Percentiles rank a stretch among this genome's conserved stretches.
phyloP scores from a whole-genome alignment of 345 rosid species.

The Brassica nigra region DNA sequence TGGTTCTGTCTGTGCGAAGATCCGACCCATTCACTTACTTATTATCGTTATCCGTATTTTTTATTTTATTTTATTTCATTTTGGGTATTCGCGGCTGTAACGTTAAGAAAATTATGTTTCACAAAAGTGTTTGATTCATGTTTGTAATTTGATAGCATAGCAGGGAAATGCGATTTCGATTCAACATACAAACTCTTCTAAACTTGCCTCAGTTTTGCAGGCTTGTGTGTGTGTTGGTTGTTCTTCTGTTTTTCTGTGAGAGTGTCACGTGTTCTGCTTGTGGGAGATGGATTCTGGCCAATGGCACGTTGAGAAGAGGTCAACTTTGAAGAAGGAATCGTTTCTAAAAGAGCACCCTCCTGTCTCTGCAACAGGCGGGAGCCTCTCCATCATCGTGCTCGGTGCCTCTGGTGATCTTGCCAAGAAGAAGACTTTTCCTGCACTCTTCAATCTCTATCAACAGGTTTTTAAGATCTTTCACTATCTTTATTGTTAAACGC shows the following conservation, averaged over 20 bases:
- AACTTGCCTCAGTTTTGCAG: not conserved
- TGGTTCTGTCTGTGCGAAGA: not conserved
- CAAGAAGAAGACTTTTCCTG: slow-evolving; percentile 99
- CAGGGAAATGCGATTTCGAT: not conserved
- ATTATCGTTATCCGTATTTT: not conserved
- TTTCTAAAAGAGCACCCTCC: slow-evolving; percentile 46
- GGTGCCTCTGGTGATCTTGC: slow-evolving; percentile 99
- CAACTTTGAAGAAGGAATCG: slow-evolving; percentile 52
- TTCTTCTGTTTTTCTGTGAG: not conserved
- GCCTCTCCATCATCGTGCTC: slow-evolving; percentile 85
- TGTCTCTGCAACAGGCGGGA: slow-evolving; percentile 62
- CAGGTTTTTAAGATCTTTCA: too few relatives aligned
- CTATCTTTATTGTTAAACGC: too few relatives aligned
- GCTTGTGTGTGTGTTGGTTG: slow-evolving; percentile 7
- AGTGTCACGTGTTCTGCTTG: not conserved
- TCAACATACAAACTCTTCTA: not conserved
- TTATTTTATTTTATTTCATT: too few relatives aligned
- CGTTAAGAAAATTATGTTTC: not conserved
- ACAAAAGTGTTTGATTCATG: not conserved
- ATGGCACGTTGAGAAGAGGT: slow-evolving; percentile 73
- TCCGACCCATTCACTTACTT: slow-evolving; percentile 17
- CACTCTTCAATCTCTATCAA: slow-evolving; percentile 77
- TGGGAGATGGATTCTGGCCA: slow-evolving; percentile 53
- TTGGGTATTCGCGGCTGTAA: not conserved
- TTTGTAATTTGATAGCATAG: not conserved